Evolutionary conservation across 257 asterid genomes (phyloP), one percentile per base, ranked within the genome.

Genomic region (Fraxinus excelsior): DNA sequence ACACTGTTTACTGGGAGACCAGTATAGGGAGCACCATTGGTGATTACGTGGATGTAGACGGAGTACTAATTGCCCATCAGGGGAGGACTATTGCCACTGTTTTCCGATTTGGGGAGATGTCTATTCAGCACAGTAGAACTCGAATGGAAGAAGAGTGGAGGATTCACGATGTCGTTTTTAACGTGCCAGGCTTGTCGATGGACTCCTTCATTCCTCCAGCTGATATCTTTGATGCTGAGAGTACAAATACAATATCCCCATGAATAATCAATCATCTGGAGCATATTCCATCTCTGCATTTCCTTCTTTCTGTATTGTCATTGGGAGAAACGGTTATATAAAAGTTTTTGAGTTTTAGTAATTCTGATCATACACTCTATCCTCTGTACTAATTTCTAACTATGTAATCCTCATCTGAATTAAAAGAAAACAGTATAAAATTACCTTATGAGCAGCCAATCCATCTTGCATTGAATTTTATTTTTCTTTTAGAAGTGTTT

Each of bases 1-100:
- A 83, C 73, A 83, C 83, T 38, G 94, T 89, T 10, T 94, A 89
- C 84, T 92, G 98, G 98, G 98, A 93, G 81, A 93, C 98, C 10
- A 91, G 96, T 13, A 91, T 93, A 67, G 98, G 95, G 4, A 90
- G 93, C 81, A 84, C 86, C 80, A 84, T 90, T 38, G 91, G 88
- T 0, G 97, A 91, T 14, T 93, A 93, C 76, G 78, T 86, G 51
- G 91, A 91, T 18, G 90, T 91, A 0, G 97, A 93, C 56, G 97
- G 98, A 6, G 87, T 88, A 10, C 6, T 91, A 73, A 85, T 88
- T 44, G 88, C 94, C 13, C 97, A 91, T 84, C 89, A 78, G 3
- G 94, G 97, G 34, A 74, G 97, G 66, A 89, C 97, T 8, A 89
- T 91, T 0, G 97, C 97, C 69, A 91, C 97, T 5, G 94, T 91